Conservation (phyloP, 768 basidiomycete species). For the Lepiota subincarnata region DNA sequence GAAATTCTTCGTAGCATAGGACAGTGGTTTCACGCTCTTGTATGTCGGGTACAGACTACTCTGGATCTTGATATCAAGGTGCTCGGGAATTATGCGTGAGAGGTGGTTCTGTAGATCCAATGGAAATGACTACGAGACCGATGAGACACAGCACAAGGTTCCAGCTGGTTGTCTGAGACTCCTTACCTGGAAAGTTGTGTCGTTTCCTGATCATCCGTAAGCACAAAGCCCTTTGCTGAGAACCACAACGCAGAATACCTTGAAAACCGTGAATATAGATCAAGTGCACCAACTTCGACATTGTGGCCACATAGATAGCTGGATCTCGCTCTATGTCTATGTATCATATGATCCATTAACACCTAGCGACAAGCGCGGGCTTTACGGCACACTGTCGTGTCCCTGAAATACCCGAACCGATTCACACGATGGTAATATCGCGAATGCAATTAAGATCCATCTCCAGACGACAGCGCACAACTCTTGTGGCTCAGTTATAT, state of each 20-base stretch:
- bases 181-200: conserved; percentile 53
- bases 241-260: conserved; percentile 28
- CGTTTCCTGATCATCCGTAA: conserved; percentile 36
- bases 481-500: no score
- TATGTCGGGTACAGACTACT: conserved; percentile 58
- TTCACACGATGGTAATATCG: no score
- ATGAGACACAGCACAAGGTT: neutral
- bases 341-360: no score
- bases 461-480: no score
- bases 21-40: conserved; percentile 51
- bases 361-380: no score
- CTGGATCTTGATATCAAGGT: conserved; percentile 35
- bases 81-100: conserved; percentile 27
- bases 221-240: neutral
- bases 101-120: conserved; percentile 47
- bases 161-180: neutral
- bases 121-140: conserved; percentile 43
- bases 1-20: conserved; percentile 47
- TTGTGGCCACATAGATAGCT: neutral
- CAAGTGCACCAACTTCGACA: conserved; percentile 37
- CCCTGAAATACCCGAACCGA: no score
- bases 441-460: no score
- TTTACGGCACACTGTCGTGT: no score
- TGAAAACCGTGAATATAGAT: conserved; percentile 58
- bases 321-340: no score